Percentiles rank a stretch among this genome's conserved stretches.
Evolutionary conservation across 352 stramenopile species (phyloP).

Genomic region (Detonula confervacea): DNA sequence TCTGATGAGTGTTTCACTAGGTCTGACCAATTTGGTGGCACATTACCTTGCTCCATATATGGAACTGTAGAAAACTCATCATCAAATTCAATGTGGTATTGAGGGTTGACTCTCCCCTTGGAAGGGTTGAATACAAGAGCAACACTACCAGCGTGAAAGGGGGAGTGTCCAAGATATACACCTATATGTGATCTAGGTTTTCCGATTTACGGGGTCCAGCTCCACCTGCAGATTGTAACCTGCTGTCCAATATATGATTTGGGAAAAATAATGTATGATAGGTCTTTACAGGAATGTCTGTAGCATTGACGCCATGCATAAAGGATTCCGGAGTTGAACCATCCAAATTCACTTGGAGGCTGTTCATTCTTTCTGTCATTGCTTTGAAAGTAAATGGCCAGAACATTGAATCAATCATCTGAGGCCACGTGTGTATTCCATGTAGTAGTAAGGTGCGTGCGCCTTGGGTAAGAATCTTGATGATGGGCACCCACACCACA

Average conservation of each 20-base stretch:
- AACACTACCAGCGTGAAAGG: slow-evolving; percentile 37
- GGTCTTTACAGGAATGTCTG: slow-evolving; percentile 12
- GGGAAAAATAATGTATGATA: slow-evolving; percentile 39
- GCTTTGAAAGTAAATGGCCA: slow-evolving; percentile 43
- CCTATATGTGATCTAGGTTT: slow-evolving; percentile 28
- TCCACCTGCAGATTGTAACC: slow-evolving; percentile 27
- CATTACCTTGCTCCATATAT: slow-evolving; percentile 5
- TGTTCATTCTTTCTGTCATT: slow-evolving; percentile 11
- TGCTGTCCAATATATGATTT: slow-evolving; percentile 26
- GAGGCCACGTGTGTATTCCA: slow-evolving; percentile 23
- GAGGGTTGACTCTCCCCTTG: slow-evolving; percentile 49
- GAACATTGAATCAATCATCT: slow-evolving; percentile 37
- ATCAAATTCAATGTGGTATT: slow-evolving; percentile 63
- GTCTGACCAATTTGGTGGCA: neutral
- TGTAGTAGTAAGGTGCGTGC: slow-evolving; percentile 40
- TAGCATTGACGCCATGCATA: slow-evolving; percentile 3
- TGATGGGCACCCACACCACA: slow-evolving; percentile 61
- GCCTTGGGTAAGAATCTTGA: slow-evolving; percentile 22
- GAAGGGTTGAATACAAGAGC: slow-evolving; percentile 51
- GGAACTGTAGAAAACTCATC: slow-evolving; percentile 31
- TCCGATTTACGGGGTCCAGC: slow-evolving; percentile 50
- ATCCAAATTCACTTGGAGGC: neutral
- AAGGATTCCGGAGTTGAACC: slow-evolving; percentile 8
- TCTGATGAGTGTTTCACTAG: neutral
- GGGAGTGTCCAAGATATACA: slow-evolving; percentile 56